Conservation (phyloP, 2,329 filamentous ascomycete species). For the Penicillium sp. region DNA sequence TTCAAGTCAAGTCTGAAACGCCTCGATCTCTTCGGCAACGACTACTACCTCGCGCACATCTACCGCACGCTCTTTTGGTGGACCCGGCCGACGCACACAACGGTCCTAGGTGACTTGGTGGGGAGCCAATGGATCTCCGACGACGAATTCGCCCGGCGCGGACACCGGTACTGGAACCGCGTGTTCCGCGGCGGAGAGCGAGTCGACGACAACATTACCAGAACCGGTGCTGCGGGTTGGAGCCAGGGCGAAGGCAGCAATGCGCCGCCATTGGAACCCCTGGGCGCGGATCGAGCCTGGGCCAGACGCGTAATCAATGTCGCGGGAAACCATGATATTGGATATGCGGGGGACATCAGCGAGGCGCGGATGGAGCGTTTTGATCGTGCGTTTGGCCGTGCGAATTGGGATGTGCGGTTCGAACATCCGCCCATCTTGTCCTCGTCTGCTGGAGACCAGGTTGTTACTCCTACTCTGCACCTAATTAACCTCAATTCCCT, state of each 20-base stretch:
- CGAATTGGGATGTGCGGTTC: constrained; percentile 88
- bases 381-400: constrained; percentile 78
- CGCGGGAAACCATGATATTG: constrained; percentile 93
- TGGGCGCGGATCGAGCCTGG: constrained; percentile 60
- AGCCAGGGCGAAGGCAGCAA: constrained; percentile 41
- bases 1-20: constrained; percentile 71
- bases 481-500: constrained; percentile 87
- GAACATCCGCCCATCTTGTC: constrained; percentile 48
- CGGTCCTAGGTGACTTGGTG: constrained; percentile 85
- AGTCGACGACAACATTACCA: constrained; percentile 52
- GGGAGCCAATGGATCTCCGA: constrained; percentile 94
- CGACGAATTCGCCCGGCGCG: constrained; percentile 75
- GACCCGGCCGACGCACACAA: constrained; percentile 79
- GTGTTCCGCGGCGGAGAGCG: constrained; percentile 70
- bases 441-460: constrained; percentile 9
- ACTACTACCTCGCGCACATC: constrained; percentile 91
- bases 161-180: constrained; percentile 73
- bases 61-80: constrained; percentile 83
- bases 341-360: constrained; percentile 89
- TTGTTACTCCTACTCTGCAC: constrained; percentile 64
- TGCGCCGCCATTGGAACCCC: constrained; percentile 22
- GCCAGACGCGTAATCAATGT: constrained; percentile 79
- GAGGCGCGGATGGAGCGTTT: constrained; percentile 74
- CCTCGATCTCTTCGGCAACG: constrained; percentile 88
- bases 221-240: constrained; percentile 32